Base-by-base conservation (phyloP, 306 rosid species). In the Cicer yamashitae region DNA sequence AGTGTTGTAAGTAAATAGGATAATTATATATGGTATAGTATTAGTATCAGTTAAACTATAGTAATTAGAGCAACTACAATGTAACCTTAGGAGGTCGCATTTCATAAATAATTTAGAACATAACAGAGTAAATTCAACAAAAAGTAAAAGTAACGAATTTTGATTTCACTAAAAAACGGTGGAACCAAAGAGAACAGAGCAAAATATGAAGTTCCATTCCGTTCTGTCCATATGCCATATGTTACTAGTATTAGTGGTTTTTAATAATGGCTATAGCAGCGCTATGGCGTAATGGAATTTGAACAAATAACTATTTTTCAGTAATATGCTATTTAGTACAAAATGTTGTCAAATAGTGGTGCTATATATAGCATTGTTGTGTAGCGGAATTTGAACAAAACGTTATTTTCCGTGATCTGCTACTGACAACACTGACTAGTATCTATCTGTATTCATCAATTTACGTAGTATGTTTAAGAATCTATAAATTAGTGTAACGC, bases 361-460 rank as follows among this genome's bases (percentile, higher is more conserved):
- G 37, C 37, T 30, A 30, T 30, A 30, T 30, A 30, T 30, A 30
- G 37, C 37, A 30, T 30, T 30, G 5, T 30, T 30, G 37, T 30
- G 37, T 30, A 30, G 37, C 3, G 6, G 37, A 30, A 30, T 30
- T 30, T 30, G 37, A 30, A 30, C 37, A 30, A 30, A 30, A 1
- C 6, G 5, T 4, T 30, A 30, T 30, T 30, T 30, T 30, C 37
- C 6, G 6, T 30, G 5, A 30, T 30, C 5, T 30, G 34, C 37
- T 30, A 30, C 1, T 30, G 37, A 30, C 37, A 30, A 30, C 37
- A 30, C 37, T 30, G 5, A 30, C 37, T 30, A 4, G 37, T 30
- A 30, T 30, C 37, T 30, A 30, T 75, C 10, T 75, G 13, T 75
- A 47, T 47, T 74, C 70, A 74, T 73, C 58, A 43, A n/a, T 73